Evolutionary conservation across 805 yeast species (phyloP).

Genomic region (Pachysolen tannophilus): DNA sequence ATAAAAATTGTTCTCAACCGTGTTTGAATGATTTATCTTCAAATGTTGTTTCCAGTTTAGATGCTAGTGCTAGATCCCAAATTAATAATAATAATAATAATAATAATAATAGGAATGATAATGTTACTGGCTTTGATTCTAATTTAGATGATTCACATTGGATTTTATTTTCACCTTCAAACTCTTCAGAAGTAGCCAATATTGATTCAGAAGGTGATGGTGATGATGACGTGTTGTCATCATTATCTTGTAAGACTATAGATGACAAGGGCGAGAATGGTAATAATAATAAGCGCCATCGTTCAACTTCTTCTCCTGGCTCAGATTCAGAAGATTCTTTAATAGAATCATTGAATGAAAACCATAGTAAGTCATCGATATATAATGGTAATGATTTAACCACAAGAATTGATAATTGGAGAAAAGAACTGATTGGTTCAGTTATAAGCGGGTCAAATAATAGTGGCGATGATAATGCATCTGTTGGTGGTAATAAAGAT

Average conservation of each 20-base stretch:
- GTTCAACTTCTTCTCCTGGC: no score
- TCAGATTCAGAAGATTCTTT: slow-evolving; percentile 17
- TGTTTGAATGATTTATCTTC: background rate
- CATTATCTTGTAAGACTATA: slow-evolving; percentile 12
- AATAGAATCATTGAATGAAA: slow-evolving; percentile 19
- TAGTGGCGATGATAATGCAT: background rate
- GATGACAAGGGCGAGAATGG: slow-evolving; percentile 6
- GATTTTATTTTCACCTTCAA: slow-evolving; percentile 22
- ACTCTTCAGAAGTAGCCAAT: slow-evolving; percentile 6
- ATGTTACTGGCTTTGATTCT: no score
- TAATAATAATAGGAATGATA: no score
- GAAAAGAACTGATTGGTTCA: slow-evolving; percentile 19
- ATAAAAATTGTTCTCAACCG: background rate
- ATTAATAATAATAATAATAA: no score
- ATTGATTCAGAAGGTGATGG: slow-evolving; percentile 8
- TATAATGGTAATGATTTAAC: slow-evolving; percentile 16
- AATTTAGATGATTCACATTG: slow-evolving; percentile 20
- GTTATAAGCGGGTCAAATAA: slow-evolving; percentile 14
- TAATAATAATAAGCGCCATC: no score
- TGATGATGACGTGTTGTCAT: slow-evolving; percentile 19
- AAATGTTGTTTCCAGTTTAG: no score
- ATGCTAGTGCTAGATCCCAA: no score
- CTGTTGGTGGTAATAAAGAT: slow-evolving; percentile 8
- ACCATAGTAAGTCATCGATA: slow-evolving; percentile 10
- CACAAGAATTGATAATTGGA: slow-evolving; percentile 22